A percentile compares a stretch with the other conserved stretches of the same genome.
phyloP scores from a whole-genome alignment of 2,329 filamentous ascomycete genomes.

The Trichocomaceae sp. region DNA sequence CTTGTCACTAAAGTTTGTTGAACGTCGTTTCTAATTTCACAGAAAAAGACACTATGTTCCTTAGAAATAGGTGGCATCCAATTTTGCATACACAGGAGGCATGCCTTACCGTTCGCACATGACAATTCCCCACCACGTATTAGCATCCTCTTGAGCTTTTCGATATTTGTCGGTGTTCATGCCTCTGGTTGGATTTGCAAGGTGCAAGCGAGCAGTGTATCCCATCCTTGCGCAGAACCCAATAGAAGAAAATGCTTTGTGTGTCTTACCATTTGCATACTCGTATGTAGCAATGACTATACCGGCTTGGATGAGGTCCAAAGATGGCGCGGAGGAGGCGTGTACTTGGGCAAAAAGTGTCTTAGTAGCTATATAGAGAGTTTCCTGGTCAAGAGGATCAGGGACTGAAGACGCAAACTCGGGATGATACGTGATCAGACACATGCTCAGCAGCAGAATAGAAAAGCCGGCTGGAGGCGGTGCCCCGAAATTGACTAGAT shows the following conservation, averaged over 20 bases:
- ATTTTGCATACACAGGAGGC: background rate
- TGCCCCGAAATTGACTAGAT: conserved; percentile 16
- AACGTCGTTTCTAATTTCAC: background rate
- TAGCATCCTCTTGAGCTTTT: conserved; percentile 19
- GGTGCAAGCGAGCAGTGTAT: conserved; percentile 19
- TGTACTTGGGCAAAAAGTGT: conserved; percentile 23
- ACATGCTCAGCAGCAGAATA: conserved; percentile 22
- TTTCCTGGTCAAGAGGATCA: conserved; percentile 3
- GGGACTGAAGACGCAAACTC: background rate
- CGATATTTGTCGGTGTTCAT: background rate
- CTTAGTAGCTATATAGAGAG: conserved; percentile 21
- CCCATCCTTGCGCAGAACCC: conserved; percentile 22
- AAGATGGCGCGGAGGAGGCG: conserved; percentile 15
- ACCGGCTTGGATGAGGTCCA: conserved; percentile 24
- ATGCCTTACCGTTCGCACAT: conserved; percentile 25
- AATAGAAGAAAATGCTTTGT: conserved; percentile 22
- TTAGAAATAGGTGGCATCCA: background rate
- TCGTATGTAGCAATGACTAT: conserved; percentile 25
- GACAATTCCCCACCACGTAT: conserved; percentile 27
- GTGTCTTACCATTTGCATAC: conserved; percentile 17
- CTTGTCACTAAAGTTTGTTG: background rate
- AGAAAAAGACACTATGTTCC: background rate
- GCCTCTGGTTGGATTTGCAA: background rate
- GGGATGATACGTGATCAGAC: conserved; percentile 16
- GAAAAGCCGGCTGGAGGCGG: conserved; percentile 20